A percentile compares a stretch with the other conserved stretches of the same genome.
Conservation (phyloP, 495 filamentous ascomycete species). For the Lasiosphaeriaceae sp. region DNA sequence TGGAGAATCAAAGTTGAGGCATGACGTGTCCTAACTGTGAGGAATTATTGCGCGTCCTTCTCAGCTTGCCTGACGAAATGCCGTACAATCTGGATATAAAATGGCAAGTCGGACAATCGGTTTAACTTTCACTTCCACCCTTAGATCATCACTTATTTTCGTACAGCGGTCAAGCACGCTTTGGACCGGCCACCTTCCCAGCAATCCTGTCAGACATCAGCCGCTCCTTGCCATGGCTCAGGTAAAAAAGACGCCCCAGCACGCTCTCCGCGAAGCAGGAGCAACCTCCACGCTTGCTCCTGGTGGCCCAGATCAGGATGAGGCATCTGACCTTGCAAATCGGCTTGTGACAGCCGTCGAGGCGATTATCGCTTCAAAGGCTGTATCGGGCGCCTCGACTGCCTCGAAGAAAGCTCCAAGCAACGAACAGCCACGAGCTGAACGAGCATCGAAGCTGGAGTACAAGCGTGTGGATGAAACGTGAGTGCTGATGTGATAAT, state of each 20-base stretch:
- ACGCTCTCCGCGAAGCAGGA: not conserved
- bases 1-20: too few species aligned
- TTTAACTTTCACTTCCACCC: too few species aligned
- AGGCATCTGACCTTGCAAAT: not conserved
- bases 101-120: too few species aligned
- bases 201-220: not conserved
- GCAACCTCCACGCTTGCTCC: not conserved
- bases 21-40: too few species aligned
- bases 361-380: not conserved
- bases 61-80: too few species aligned
- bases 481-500: not conserved
- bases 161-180: too few species aligned
- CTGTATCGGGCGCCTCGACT: not conserved
- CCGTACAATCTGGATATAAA: too few species aligned
- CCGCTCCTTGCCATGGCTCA: not conserved
- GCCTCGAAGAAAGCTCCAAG: not conserved
- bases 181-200: too few species aligned
- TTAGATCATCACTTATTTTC: too few species aligned
- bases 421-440: not conserved
- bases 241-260: not conserved
- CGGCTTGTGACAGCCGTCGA: conserved; percentile 1
- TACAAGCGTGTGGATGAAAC: not conserved
- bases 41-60: too few species aligned
- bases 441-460: not conserved
- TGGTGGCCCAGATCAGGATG: not conserved